Conservation (phyloP, 2,329 filamentous ascomycete genomes). For the Thermoascus crustaceus region DNA sequence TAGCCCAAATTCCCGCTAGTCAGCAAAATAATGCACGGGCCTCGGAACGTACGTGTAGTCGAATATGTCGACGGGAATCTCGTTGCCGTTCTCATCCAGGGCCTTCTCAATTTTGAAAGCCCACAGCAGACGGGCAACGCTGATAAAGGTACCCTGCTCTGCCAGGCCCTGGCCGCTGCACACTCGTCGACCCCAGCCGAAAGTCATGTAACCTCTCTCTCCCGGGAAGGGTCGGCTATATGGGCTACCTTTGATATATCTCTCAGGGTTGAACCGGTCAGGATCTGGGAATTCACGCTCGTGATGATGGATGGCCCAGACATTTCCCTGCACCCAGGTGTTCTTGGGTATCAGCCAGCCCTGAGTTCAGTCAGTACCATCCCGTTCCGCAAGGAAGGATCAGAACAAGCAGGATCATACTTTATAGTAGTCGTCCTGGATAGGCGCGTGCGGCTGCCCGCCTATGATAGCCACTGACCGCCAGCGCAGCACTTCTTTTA, state of each 20-base stretch:
- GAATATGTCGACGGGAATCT: conserved; percentile 50
- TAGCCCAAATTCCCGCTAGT: no score
- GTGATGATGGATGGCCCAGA: conserved; percentile 20
- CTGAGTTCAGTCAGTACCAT: conserved; percentile 10
- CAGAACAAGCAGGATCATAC: conserved; percentile 1
- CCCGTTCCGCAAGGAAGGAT: background rate
- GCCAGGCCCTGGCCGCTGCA: conserved; percentile 50
- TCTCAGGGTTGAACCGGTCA: conserved; percentile 19
- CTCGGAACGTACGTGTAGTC: conserved; percentile 42
- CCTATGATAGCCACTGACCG: conserved; percentile 19
- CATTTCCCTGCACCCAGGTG: conserved; percentile 16
- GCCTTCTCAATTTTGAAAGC: conserved; percentile 45
- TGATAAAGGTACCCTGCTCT: conserved; percentile 54
- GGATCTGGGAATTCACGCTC: conserved; percentile 40
- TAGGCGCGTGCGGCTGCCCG: conserved; percentile 17
- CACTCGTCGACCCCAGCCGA: conserved; percentile 49
- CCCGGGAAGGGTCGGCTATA: conserved; percentile 41
- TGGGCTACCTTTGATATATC: conserved; percentile 33
- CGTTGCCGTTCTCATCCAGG: conserved; percentile 34
- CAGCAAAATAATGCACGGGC: no score
- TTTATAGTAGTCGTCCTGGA: conserved; percentile 17
- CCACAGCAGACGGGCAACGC: conserved; percentile 50
- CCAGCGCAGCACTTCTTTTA: conserved; percentile 25
- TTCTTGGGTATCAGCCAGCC: conserved; percentile 11
- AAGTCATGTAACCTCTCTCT: conserved; percentile 47